Evolutionary conservation across 805 yeast species (phyloP), one percentile per base, ranked within the genome.

Genomic region (Kodamaea kaohsiungensis): DNA sequence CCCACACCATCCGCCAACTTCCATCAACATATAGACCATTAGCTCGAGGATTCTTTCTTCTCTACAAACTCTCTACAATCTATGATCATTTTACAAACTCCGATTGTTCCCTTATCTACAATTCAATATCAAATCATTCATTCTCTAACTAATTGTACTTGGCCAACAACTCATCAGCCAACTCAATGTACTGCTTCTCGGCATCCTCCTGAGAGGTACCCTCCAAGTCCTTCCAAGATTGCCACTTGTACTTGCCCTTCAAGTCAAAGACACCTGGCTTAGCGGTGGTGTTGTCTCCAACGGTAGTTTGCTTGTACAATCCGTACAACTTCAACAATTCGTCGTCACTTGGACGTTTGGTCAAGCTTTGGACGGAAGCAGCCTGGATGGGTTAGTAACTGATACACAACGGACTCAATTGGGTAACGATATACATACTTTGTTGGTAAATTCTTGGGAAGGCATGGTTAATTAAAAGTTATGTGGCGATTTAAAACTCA

Each of bases 241-340:
- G 93, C 98, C 98, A 95, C 81, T 95, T 95, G 83, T 89, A 89
- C 76, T 96, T 91, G 63, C 93, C 98, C 78, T 88, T 91, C 77
- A 95, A 82, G 76, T 91, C 96, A 72, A 95, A 90, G 56, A 89
- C 75, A 59, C 97, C 95, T 52, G 99, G 99, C 78, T 90, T 89
- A 53, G 81, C 78, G 58, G 96, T 88, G 61, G 71, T 73, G 82
- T 91, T 91, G 82, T 95, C 99, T 61, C 99, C 99, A 54, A 87
- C 88, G 37, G 98, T 93, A 64, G 98, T 96, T 79, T 95, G 99
- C 77, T 95, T 95, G 87, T 81, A 95, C 65, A 95, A 81, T 48
- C 93, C 98, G 78, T 95, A 95, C 65, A 95, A 80, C 71, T 86
- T 76, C 67, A 93, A 81, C 68, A 92, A 79, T 71, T 93, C 98